phyloP scores from a whole-genome alignment of 2,329 filamentous ascomycete species.

The Sclerotinia spermophila region DNA sequence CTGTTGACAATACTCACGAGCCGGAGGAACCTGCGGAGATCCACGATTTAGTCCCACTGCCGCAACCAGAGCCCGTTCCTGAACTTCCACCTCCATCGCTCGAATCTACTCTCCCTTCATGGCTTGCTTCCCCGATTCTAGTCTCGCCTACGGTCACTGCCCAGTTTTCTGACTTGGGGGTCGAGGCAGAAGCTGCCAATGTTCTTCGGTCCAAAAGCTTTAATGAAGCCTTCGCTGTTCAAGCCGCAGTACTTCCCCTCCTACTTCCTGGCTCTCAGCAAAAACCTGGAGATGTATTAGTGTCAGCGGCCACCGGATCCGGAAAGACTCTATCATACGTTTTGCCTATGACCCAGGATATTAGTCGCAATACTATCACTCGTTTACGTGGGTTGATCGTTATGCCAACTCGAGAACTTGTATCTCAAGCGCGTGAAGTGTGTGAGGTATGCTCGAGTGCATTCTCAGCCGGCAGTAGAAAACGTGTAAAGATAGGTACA shows the following conservation, averaged over 20 bases:
- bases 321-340: constrained; percentile 94
- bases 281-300: constrained; percentile 72
- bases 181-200: constrained; percentile 57
- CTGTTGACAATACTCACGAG: constrained; percentile 25
- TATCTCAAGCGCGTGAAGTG: constrained; percentile 77
- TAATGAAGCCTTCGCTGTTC: constrained; percentile 70
- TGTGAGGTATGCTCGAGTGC: constrained; percentile 70
- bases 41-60: constrained; percentile 75
- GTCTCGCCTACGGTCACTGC: constrained; percentile 58
- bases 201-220: constrained; percentile 67
- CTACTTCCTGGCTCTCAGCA: constrained; percentile 63
- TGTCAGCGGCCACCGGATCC: constrained; percentile 91
- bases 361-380: constrained; percentile 62
- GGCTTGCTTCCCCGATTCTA: constrained; percentile 73
- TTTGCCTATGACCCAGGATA: constrained; percentile 74
- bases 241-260: constrained; percentile 75
- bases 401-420: constrained; percentile 85
- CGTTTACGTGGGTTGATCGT: constrained; percentile 77
- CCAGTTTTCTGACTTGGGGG: constrained; percentile 61
- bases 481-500: constrained; percentile 72
- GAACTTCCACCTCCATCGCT: constrained; percentile 56
- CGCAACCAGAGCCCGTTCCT: constrained; percentile 66
- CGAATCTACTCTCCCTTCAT: constrained; percentile 76
- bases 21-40: constrained; percentile 43
- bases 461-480: constrained; percentile 53